Base-by-base conservation (phyloP, 2,329 filamentous ascomycete genomes). In the Orbilia ellipsospora region DNA sequence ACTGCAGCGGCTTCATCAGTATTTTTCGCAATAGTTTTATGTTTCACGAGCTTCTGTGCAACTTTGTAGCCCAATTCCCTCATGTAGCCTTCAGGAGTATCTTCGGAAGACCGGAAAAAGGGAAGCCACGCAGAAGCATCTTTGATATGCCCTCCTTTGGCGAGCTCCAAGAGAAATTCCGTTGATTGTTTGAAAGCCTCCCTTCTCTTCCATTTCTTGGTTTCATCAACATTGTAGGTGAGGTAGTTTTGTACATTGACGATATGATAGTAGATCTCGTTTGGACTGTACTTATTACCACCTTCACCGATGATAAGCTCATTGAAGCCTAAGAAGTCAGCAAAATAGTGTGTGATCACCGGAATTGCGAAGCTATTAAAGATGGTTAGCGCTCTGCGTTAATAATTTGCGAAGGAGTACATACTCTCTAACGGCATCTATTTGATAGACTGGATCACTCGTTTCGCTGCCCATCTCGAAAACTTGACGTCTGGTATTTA, bases 291-390 rank as follows among this genome's bases (percentile, higher is more conserved):
- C 20, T 72, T 64, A 13, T 48, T 72, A 0, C 75, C 73, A 23
- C 60, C 68, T 18, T 74, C 67, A 18, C 76, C 65, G 31, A 73
- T 61, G 20, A 79, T 66, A 4, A 72, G 69, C 16, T 79, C 18
- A 36, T 63, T 64, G 52, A 78, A 79, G 4, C 78, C 78, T 5
- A 80, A 75, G 45, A 80, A 78, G 31, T 79, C 81, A 0, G 80
- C 83, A 8, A 80, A 79, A 36, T 82, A 82, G 66, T 79, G 80
- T 4, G 81, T 81, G 10, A 79, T 77, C 5, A 79, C 73, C 12
- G 79, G 79, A 40, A 80, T 80, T 1, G 78, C 79, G 45, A 79
- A 75, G 54, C 79, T 80, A 54, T 64, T 26, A 5, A 4, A 42
- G 26, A 13, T 48, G 23, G 18, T 60, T 56, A 23, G n/a, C 59